Evolutionary conservation across 805 yeast genomes (phyloP).

Genomic region (Ogataea saltuana): DNA sequence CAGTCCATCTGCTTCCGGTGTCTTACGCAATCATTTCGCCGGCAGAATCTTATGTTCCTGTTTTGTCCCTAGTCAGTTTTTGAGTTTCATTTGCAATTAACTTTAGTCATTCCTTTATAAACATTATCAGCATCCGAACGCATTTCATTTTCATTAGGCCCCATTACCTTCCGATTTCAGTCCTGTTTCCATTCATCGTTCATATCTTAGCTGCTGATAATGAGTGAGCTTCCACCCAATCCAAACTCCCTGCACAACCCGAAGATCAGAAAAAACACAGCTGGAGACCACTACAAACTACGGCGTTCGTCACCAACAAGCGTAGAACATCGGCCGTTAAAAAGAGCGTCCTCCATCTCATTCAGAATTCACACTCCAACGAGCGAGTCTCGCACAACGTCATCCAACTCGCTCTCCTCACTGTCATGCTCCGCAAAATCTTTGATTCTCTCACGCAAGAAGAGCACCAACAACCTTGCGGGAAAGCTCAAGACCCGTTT

Average conservation of each 20-base stretch:
- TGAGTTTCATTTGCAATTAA: too few species aligned
- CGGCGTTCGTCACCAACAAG: not conserved
- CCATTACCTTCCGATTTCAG: too few species aligned
- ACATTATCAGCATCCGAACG: too few species aligned
- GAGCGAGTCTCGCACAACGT: constrained; percentile 13
- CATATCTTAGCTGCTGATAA: too few species aligned
- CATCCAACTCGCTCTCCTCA: constrained; percentile 18
- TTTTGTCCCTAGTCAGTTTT: too few species aligned
- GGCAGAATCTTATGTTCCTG: too few species aligned
- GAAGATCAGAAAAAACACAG: not conserved
- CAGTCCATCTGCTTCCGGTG: too few species aligned
- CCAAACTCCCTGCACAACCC: constrained; percentile 2
- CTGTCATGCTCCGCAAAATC: constrained; percentile 20
- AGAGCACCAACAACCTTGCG: constrained; percentile 9
- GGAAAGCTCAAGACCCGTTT: constrained; percentile 16
- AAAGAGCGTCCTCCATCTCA: constrained; percentile 32
- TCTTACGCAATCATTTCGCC: too few species aligned
- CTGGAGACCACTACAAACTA: not conserved
- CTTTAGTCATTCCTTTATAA: constrained; percentile 20
- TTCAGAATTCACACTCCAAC: constrained; percentile 26
- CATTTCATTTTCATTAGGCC: too few species aligned
- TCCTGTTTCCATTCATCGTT: too few species aligned
- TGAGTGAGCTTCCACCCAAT: too few species aligned
- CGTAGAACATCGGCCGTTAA: constrained; percentile 28
- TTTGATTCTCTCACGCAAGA: constrained; percentile 17